These are phyloP conservation scores for Eragrostis nindensis DNA, from an alignment of 176 grass and related monocot species.

Conservation along the genomic window DNA sequence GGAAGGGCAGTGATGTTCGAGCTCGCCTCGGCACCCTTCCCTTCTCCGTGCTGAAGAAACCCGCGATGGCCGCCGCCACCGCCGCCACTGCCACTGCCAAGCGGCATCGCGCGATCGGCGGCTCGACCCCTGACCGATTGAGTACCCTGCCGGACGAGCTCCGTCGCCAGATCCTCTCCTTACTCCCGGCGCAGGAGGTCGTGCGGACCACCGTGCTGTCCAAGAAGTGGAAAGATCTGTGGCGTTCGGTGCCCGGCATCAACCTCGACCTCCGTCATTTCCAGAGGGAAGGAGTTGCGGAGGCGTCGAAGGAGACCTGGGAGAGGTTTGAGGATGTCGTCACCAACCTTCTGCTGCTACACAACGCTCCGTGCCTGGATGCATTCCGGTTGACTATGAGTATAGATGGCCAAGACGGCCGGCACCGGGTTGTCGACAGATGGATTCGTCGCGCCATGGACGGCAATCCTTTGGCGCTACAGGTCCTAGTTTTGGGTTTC, in stretches of 20 bases:
- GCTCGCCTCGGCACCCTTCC: too few relatives aligned
- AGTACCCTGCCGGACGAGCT: too few relatives aligned
- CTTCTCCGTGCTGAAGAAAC: too few relatives aligned
- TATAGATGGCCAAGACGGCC: fast-evolving
- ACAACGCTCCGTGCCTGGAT: neutral
- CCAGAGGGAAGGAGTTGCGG: too few relatives aligned
- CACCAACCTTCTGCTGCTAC: neutral
- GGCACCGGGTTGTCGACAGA: neutral
- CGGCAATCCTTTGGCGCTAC: neutral
- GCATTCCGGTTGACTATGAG: fast-evolving
- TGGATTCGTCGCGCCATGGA: neutral
- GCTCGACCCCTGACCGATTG: too few relatives aligned
- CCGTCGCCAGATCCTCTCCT: neutral
- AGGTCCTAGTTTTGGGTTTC: too few relatives aligned
- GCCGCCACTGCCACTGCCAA: too few relatives aligned
- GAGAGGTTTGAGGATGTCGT: neutral
- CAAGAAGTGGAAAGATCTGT: neutral
- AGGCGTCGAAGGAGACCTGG: too few relatives aligned
- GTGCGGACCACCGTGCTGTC: neutral
- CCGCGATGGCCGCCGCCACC: too few relatives aligned
- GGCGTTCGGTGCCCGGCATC: neutral
- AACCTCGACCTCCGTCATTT: neutral
- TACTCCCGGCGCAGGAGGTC: neutral
- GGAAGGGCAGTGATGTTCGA: too few relatives aligned
- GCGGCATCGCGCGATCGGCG: too few relatives aligned